A percentile compares a stretch with the other conserved stretches of the same genome.
These are phyloP conservation scores for Leccinum longicurvipes DNA, from an alignment of 768 basidiomycete species.

Conservation along the genomic window DNA sequence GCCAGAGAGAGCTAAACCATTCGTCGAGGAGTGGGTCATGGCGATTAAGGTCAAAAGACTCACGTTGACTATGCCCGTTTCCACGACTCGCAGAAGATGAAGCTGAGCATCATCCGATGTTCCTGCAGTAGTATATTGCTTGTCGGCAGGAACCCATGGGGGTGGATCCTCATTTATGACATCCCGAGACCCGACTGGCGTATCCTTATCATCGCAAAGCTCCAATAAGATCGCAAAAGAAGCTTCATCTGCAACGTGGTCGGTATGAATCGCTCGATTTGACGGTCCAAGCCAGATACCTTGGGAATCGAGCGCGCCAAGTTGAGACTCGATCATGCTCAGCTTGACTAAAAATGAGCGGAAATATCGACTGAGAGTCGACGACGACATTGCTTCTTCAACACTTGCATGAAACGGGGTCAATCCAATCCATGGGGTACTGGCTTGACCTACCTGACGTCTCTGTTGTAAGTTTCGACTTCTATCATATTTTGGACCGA, in stretches of 20 bases:
- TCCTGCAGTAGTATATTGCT: slow-evolving; percentile 65
- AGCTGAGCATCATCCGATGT: slow-evolving; percentile 64
- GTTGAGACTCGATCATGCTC: slow-evolving; percentile 68
- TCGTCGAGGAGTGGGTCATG: slow-evolving; percentile 1
- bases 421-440: background rate
- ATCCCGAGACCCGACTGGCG: slow-evolving; percentile 42
- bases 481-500: slow-evolving; percentile 79
- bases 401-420: slow-evolving; percentile 44
- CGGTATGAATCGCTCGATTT: background rate
- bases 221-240: slow-evolving; percentile 86
- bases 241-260: slow-evolving; percentile 50
- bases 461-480: slow-evolving; percentile 66
- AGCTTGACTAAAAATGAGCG: slow-evolving; percentile 82
- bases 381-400: slow-evolving; percentile 63
- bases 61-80: slow-evolving; percentile 81
- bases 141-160: slow-evolving; percentile 76
- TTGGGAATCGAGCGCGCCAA: slow-evolving; percentile 55
- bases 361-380: slow-evolving; percentile 69
- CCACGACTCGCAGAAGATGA: slow-evolving; percentile 74
- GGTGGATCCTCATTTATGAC: slow-evolving; percentile 58
- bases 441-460: slow-evolving; percentile 48
- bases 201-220: slow-evolving; percentile 62
- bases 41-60: slow-evolving; percentile 17
- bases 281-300: slow-evolving; percentile 34
- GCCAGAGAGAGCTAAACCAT: slow-evolving; percentile 60